Evolutionary conservation across 305 asterid genomes (phyloP).

Genomic region (Coffea humblotiana): DNA sequence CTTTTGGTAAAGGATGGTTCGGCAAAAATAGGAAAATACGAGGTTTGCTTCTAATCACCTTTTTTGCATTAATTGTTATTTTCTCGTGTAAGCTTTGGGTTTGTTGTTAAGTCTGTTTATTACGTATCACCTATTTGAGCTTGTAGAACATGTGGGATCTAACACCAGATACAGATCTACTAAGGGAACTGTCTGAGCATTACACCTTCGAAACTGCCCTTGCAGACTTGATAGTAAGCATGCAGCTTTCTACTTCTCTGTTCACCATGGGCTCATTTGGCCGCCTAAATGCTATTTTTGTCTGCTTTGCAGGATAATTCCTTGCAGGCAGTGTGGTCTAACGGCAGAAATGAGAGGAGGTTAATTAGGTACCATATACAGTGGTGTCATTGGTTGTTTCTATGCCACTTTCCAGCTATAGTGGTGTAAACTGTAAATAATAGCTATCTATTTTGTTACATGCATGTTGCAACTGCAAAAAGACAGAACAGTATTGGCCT

Average conservation of each 20-base stretch:
- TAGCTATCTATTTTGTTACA: not conserved
- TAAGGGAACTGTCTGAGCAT: conserved; percentile 67
- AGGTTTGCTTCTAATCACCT: conserved; percentile 36
- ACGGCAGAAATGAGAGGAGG: conserved; percentile 34
- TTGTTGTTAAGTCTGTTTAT: conserved; percentile 8
- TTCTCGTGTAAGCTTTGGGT: not conserved
- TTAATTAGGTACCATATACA: conserved; percentile 47
- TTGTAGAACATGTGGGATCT: conserved; percentile 90
- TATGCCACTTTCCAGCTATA: not conserved
- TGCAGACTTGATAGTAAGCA: conserved; percentile 74
- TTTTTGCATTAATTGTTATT: not conserved
- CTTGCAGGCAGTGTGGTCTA: conserved; percentile 80
- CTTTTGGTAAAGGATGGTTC: conserved; percentile 62
- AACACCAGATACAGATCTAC: conserved; percentile 69
- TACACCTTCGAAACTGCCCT: conserved; percentile 74
- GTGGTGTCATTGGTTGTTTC: not conserved
- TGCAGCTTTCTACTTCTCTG: not conserved
- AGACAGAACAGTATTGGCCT: not conserved
- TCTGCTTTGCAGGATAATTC: conserved; percentile 61
- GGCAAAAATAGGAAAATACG: conserved; percentile 46
- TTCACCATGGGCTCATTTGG: not conserved
- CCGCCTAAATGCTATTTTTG: conserved; percentile 15
- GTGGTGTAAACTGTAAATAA: not conserved
- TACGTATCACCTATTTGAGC: conserved; percentile 10
- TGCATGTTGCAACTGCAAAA: too few relatives aligned